phyloP scores from a whole-genome alignment of 345 rosid genomes.

The Barbarea vulgaris region DNA sequence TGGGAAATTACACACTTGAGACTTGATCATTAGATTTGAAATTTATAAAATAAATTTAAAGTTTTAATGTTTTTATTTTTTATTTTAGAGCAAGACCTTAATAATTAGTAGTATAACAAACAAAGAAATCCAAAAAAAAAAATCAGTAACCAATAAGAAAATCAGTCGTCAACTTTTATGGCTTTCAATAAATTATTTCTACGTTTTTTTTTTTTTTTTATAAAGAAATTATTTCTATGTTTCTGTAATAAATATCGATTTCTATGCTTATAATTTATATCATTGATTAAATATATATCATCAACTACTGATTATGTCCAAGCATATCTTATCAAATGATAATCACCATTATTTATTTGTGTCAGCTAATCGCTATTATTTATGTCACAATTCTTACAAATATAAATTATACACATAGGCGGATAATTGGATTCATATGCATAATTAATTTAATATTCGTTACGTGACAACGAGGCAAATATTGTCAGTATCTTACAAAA shows the following conservation, averaged over 20 bases:
- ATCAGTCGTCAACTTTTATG: background rate
- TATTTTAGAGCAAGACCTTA: background rate
- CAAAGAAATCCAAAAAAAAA: background rate
- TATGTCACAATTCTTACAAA: background rate
- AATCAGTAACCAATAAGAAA: background rate
- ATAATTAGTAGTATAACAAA: background rate
- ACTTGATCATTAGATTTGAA: background rate
- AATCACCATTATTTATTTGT: constrained; percentile 20
- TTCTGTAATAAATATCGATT: background rate
- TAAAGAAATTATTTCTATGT: background rate
- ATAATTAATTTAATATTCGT: constrained; percentile 18
- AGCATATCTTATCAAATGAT: constrained; percentile 16
- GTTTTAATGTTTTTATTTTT: too few species aligned
- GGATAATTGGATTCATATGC: constrained; percentile 32
- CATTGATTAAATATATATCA: background rate
- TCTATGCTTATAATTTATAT: background rate
- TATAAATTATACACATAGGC: constrained; percentile 1
- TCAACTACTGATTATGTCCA: constrained; percentile 18
- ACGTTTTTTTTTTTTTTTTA: too few species aligned
- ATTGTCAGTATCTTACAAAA: constrained; percentile 25
- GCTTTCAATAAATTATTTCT: background rate
- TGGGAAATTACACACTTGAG: too few species aligned
- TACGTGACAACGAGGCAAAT: constrained; percentile 33
- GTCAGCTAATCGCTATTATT: constrained; percentile 24
- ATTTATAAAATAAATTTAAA: background rate